phyloP scores from a whole-genome alignment of 352 stramenopile species.

The Pythium plurisporium region DNA sequence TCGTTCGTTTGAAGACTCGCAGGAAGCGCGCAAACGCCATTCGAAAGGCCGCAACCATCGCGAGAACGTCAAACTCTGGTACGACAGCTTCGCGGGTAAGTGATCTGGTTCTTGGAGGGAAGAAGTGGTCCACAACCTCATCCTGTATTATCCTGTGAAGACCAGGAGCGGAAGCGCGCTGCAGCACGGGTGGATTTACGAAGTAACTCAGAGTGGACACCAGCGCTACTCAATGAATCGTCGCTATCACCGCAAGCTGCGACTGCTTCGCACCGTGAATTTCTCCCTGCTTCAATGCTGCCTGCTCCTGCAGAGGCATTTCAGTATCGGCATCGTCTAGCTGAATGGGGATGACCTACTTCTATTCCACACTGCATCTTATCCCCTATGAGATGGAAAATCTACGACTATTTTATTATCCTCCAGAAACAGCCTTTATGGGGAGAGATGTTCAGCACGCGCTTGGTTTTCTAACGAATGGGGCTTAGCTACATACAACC shows the following conservation, averaged over 20 bases:
- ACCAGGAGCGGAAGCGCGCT: conserved; percentile 6
- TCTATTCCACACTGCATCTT: neutral
- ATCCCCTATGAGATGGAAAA: neutral
- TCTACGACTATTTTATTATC: conserved; percentile 36
- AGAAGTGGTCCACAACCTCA: neutral
- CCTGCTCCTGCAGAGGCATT: conserved; percentile 50
- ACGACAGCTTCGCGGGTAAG: conserved; percentile 71
- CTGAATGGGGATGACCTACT: conserved; percentile 54
- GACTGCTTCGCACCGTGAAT: conserved; percentile 14
- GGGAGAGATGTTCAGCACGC: conserved; percentile 9
- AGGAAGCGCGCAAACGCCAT: conserved; percentile 63
- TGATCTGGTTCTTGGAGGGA: neutral
- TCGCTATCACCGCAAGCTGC: neutral
- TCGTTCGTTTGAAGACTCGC: conserved; percentile 76
- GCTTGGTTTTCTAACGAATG: conserved; percentile 11
- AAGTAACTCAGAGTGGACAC: neutral
- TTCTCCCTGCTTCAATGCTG: conserved; percentile 72
- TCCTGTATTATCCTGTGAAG: neutral
- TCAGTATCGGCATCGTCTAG: conserved; percentile 24
- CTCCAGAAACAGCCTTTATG: conserved; percentile 17
- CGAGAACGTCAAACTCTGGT: conserved; percentile 82
- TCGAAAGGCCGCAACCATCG: conserved; percentile 67
- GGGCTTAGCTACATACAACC: conserved; percentile 4
- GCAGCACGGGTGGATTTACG: neutral
- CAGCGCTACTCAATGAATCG: neutral